Evolutionary conservation across 495 filamentous ascomycete genomes (phyloP).

Genomic region (Podospora pseudocomata): DNA sequence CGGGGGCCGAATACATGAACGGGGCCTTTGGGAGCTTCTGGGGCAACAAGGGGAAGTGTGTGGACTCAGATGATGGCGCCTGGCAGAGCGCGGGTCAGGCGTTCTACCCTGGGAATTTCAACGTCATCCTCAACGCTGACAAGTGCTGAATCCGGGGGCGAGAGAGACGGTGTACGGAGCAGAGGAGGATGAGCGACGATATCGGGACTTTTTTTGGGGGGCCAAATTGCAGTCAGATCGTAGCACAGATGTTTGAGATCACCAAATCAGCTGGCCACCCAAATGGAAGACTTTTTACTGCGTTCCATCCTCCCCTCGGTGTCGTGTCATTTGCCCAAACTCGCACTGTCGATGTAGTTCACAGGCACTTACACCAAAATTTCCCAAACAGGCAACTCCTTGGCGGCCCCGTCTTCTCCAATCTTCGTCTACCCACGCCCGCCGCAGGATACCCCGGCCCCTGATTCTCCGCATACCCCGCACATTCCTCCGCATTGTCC

Average conservation of each 20-base stretch:
- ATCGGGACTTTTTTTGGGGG: too few species aligned
- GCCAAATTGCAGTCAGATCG: background rate
- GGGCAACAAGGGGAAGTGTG: too few species aligned
- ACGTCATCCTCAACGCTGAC: background rate
- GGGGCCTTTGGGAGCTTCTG: too few species aligned
- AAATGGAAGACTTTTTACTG: too few species aligned
- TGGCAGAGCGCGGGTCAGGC: background rate
- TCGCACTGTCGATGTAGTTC: background rate
- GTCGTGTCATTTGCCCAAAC: background rate
- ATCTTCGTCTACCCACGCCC: background rate
- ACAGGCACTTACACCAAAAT: background rate
- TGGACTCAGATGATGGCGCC: too few species aligned
- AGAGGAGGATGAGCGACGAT: background rate
- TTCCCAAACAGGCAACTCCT: background rate
- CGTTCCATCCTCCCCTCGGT: too few species aligned
- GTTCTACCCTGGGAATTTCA: background rate
- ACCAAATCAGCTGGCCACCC: background rate
- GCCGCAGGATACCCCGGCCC: background rate
- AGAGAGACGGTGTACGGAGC: background rate
- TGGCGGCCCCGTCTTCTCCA: background rate
- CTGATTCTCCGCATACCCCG: slow-evolving; percentile 21
- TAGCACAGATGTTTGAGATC: too few species aligned
- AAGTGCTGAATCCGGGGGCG: background rate
- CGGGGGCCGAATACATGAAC: background rate
- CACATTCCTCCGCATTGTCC: background rate